Evolutionary conservation across 2,329 filamentous ascomycete genomes (phyloP).

Genomic region (Escovopsis sp.): DNA sequence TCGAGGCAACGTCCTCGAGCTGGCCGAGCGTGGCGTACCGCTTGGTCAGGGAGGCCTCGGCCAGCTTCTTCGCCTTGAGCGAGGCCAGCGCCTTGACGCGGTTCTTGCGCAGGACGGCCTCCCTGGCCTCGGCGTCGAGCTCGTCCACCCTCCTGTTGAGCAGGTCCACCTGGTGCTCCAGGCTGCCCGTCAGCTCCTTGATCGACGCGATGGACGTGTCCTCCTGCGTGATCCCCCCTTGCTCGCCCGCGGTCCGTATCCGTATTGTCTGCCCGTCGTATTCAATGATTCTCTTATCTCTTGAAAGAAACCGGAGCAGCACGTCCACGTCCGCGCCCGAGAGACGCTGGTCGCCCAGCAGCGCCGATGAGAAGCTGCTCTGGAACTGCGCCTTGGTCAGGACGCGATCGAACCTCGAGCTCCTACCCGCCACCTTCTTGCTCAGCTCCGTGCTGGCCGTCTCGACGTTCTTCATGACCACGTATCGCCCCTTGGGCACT

Average conservation of each 20-base stretch:
- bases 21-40: constrained; percentile 63
- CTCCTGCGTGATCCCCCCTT: constrained; percentile 49
- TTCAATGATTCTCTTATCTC: constrained; percentile 46
- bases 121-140: constrained; percentile 50
- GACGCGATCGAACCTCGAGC: constrained; percentile 47
- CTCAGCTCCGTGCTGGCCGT: constrained; percentile 40
- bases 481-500: constrained; percentile 47
- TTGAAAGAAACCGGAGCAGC: constrained; percentile 52
- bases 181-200: constrained; percentile 59
- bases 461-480: constrained; percentile 50
- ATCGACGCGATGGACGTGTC: constrained; percentile 74
- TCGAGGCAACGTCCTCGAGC: constrained; percentile 69
- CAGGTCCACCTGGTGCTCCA: constrained; percentile 57
- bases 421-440: constrained; percentile 26
- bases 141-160: constrained; percentile 53
- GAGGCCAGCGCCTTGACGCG: constrained; percentile 60
- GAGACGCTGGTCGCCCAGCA: constrained; percentile 33
- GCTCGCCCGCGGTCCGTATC: constrained; percentile 44
- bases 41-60: constrained; percentile 57
- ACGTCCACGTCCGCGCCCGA: constrained; percentile 54
- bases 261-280: constrained; percentile 59
- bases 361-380: constrained; percentile 36
- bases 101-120: constrained; percentile 60
- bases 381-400: constrained; percentile 54
- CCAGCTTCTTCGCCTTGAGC: constrained; percentile 68